These are phyloP conservation scores for Pinus albicaulis DNA, from an alignment of 75 land plant species.

Conservation along the genomic window DNA sequence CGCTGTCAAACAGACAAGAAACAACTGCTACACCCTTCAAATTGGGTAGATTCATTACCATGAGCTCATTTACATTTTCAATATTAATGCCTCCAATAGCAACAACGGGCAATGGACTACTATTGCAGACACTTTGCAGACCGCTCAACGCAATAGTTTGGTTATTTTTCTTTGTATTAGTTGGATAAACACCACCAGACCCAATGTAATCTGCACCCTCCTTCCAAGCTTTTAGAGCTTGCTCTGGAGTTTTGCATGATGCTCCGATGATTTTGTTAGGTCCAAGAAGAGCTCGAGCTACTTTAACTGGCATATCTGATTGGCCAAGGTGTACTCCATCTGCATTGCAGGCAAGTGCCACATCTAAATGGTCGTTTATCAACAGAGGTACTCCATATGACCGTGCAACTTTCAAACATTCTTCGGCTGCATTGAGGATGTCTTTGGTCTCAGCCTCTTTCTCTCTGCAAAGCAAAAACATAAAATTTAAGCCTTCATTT, in stretches of 20 bases:
- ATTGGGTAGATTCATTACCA: constrained; percentile 51
- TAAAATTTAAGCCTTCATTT: not conserved
- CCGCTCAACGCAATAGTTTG: constrained; percentile 79
- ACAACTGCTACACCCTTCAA: constrained; percentile 91
- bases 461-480: constrained; percentile 52
- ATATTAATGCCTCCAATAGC: constrained; percentile 84
- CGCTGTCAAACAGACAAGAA: constrained; percentile 75
- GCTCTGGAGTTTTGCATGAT: constrained; percentile 86
- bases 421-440: constrained; percentile 56
- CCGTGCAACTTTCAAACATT: constrained; percentile 61
- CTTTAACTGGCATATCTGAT: constrained; percentile 69
- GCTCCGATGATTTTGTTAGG: constrained; percentile 86
- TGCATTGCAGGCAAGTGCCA: constrained; percentile 87
- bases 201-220: constrained; percentile 96
- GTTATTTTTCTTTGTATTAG: constrained; percentile 79
- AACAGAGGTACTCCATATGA: constrained; percentile 59
- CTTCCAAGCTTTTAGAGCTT: constrained; percentile 74
- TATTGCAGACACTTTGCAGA: constrained; percentile 54
- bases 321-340: constrained; percentile 95
- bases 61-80: constrained; percentile 57
- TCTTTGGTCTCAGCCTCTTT: constrained; percentile 82
- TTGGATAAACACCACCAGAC: constrained; percentile 90
- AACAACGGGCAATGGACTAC: constrained; percentile 85
- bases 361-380: constrained; percentile 86
- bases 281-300: constrained; percentile 66